Conservation (phyloP, 495 filamentous ascomycete species). For the Massariosphaeria phaeospora region DNA sequence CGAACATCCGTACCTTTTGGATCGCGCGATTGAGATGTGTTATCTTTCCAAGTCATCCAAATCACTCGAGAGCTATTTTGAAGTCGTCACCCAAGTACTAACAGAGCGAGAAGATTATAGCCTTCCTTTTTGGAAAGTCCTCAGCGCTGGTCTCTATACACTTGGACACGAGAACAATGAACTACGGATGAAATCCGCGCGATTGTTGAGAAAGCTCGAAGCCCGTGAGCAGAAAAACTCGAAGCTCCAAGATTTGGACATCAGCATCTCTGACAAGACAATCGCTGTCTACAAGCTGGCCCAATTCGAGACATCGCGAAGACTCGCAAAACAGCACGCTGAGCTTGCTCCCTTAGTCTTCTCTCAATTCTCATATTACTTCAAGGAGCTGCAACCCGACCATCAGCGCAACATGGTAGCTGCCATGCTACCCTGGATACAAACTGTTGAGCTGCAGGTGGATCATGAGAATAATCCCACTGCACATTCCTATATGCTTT, state of each 20-base stretch:
- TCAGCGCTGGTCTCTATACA: constrained; percentile 83
- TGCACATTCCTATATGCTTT: constrained; percentile 84
- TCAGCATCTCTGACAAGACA: constrained; percentile 96
- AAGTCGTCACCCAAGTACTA: constrained; percentile 81
- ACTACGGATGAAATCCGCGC: constrained; percentile 81
- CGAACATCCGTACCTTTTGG: constrained; percentile 73
- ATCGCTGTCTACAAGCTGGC: constrained; percentile 96
- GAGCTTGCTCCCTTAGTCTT: constrained; percentile 90
- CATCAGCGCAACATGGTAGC: constrained; percentile 91
- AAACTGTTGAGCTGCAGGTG: constrained; percentile 86
- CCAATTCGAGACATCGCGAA: constrained; percentile 91
- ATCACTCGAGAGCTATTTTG: constrained; percentile 90
- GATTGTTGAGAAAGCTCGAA: constrained; percentile 75
- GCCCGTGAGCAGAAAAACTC: constrained; percentile 79
- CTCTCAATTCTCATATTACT: constrained; percentile 88
- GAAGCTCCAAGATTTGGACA: constrained; percentile 92
- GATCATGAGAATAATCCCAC: constrained; percentile 90
- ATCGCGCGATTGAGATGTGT: constrained; percentile 82
- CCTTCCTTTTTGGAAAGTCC: constrained; percentile 81
- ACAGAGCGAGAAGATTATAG: constrained; percentile 73
- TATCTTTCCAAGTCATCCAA: constrained; percentile 73
- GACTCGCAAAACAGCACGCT: constrained; percentile 79
- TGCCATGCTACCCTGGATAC: constrained; percentile 92
- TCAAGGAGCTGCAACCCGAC: constrained; percentile 72
- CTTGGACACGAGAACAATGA: constrained; percentile 84